These are phyloP conservation scores for Ocimum tenuiflorum DNA, from an alignment of 257 asterid species.

Conservation along the genomic window DNA sequence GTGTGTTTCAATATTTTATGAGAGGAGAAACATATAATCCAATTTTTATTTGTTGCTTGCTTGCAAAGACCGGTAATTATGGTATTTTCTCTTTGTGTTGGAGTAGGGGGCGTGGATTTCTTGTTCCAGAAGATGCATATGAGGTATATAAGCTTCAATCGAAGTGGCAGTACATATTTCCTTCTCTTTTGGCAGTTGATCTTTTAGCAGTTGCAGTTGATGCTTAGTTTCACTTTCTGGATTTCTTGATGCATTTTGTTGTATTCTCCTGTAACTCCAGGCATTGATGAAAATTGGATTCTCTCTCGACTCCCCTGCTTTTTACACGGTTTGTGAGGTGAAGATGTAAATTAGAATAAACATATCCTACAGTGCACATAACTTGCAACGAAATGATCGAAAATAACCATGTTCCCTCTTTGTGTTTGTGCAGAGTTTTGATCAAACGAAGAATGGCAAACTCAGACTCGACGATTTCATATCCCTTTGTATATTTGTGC, in stretches of 20 bases:
- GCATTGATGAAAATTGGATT: slow-evolving; percentile 68
- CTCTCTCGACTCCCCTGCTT: slow-evolving; percentile 72
- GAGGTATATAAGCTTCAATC: slow-evolving; percentile 38
- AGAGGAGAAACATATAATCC: not conserved
- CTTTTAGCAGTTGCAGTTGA: slow-evolving; percentile 10
- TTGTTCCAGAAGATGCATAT: slow-evolving; percentile 64
- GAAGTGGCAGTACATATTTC: not conserved
- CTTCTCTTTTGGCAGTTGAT: not conserved
- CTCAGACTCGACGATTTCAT: slow-evolving; percentile 72
- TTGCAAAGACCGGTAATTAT: slow-evolving; percentile 15
- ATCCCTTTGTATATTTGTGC: slow-evolving; percentile 71
- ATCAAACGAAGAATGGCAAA: slow-evolving; percentile 54
- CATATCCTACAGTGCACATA: not conserved
- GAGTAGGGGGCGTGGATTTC: slow-evolving; percentile 74
- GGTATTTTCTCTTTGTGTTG: slow-evolving; percentile 18
- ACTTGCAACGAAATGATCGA: slow-evolving; percentile 2
- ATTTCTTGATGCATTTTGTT: not conserved
- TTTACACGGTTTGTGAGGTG: slow-evolving; percentile 84
- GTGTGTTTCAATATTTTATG: not conserved
- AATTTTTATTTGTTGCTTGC: slow-evolving; percentile 11
- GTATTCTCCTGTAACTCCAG: slow-evolving; percentile 23
- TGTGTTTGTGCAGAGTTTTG: slow-evolving; percentile 58
- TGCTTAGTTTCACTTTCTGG: not conserved
- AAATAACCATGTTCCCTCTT: not conserved
- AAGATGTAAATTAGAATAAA: slow-evolving; percentile 1